Evolutionary conservation across 192 early-diverging fungal genomes (phyloP).

Genomic region (Lunasporangiospora selenospora): DNA sequence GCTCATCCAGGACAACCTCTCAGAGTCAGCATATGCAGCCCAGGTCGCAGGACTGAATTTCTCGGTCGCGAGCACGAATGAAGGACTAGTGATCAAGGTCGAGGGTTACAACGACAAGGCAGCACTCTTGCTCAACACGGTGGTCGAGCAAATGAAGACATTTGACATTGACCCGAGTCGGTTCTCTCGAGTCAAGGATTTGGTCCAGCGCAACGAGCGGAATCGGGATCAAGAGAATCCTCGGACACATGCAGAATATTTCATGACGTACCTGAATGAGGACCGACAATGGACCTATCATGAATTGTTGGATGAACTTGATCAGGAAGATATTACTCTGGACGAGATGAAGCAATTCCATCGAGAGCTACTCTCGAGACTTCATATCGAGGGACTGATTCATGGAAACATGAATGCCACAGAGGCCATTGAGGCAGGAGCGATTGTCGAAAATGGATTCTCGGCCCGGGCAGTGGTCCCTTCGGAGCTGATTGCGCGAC

Average conservation of each 20-base stretch:
- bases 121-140: slow-evolving; percentile 63
- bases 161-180: slow-evolving; percentile 60
- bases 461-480: slow-evolving; percentile 58
- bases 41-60: slow-evolving; percentile 64
- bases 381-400: slow-evolving; percentile 77
- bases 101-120: slow-evolving; percentile 90
- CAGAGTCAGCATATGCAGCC: slow-evolving; percentile 53
- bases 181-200: slow-evolving; percentile 78
- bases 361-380: slow-evolving; percentile 63
- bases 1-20: slow-evolving; percentile 48
- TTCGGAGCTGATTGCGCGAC: slow-evolving; percentile 42
- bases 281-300: slow-evolving; percentile 73
- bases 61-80: slow-evolving; percentile 53
- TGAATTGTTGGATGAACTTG: slow-evolving; percentile 72
- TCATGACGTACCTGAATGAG: slow-evolving; percentile 66
- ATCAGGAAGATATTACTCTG: slow-evolving; percentile 55
- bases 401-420: slow-evolving; percentile 76
- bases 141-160: slow-evolving; percentile 67
- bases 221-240: slow-evolving; percentile 78
- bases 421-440: slow-evolving; percentile 60
- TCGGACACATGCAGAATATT: slow-evolving; percentile 69
- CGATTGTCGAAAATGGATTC: slow-evolving; percentile 60
- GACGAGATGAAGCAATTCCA: slow-evolving; percentile 72
- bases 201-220: slow-evolving; percentile 64
- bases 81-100: slow-evolving; percentile 66